These are phyloP conservation scores for Isatis tinctoria DNA, from an alignment of 345 rosid species.

Conservation along the genomic window DNA sequence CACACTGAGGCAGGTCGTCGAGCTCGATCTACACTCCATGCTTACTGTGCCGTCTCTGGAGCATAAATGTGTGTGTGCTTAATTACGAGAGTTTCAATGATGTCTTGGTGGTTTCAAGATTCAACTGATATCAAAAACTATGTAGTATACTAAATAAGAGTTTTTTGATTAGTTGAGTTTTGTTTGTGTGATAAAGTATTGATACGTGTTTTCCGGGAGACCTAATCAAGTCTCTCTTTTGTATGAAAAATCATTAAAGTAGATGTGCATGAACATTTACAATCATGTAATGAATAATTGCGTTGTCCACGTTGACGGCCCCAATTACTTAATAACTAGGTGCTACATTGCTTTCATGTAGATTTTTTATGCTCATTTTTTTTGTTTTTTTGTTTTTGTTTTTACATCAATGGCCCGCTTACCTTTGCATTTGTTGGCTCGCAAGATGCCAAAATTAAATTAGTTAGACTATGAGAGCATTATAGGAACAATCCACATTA, in stretches of 20 bases:
- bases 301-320: background rate
- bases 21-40: conserved; percentile 5
- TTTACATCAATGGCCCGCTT: background rate
- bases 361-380: background rate
- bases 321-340: background rate
- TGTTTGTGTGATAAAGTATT: background rate
- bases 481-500: too few species aligned
- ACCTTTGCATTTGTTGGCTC: background rate
- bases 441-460: background rate
- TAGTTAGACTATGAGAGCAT: too few species aligned
- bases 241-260: background rate
- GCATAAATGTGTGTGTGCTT: background rate
- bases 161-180: background rate
- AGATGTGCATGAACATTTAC: background rate
- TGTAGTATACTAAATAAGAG: background rate
- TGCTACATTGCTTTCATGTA: background rate
- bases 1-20: conserved; percentile 4
- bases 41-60: background rate
- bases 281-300: background rate
- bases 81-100: background rate
- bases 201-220: background rate
- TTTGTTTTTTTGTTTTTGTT: background rate
- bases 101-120: background rate
- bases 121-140: background rate
- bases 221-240: background rate